A percentile compares a stretch with the other conserved stretches of the same genome.
These are phyloP conservation scores for Pseudogymnoascus sp. DNA, from an alignment of 2,329 filamentous ascomycete species.

Conservation along the genomic window DNA sequence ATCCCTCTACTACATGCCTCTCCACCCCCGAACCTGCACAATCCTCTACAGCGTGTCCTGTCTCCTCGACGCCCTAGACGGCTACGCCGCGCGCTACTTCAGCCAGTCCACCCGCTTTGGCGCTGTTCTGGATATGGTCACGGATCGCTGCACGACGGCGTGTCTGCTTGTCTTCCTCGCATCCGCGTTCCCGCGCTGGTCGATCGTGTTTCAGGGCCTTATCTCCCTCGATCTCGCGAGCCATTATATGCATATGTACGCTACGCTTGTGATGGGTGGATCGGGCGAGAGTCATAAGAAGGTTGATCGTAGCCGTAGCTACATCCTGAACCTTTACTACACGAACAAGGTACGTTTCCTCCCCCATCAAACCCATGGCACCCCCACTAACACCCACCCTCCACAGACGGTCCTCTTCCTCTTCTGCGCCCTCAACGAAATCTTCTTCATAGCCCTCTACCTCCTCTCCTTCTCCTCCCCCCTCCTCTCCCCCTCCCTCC, in stretches of 20 bases:
- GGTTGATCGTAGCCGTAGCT: slow-evolving; percentile 78
- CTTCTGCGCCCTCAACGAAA: slow-evolving; percentile 83
- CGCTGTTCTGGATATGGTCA: slow-evolving; percentile 97
- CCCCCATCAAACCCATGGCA: slow-evolving; percentile 10
- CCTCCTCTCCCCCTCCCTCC: slow-evolving; percentile 75
- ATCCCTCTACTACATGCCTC: slow-evolving; percentile 97
- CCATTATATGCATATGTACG: slow-evolving; percentile 99
- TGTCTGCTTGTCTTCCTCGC: slow-evolving; percentile 92
- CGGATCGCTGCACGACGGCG: slow-evolving; percentile 91
- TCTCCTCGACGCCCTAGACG: slow-evolving; percentile 89
- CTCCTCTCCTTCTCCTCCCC: slow-evolving; percentile 95
- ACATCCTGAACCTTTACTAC: slow-evolving; percentile 91
- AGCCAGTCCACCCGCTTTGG: slow-evolving; percentile 93
- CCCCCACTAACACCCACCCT: neutral
- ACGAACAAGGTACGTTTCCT: slow-evolving; percentile 68
- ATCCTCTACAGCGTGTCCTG: slow-evolving; percentile 89
- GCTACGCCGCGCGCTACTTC: slow-evolving; percentile 77
- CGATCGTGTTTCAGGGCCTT: slow-evolving; percentile 86
- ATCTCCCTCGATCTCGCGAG: slow-evolving; percentile 90
- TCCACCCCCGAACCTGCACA: slow-evolving; percentile 93
- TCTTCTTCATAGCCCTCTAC: slow-evolving; percentile 98
- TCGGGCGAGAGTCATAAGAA: slow-evolving; percentile 80
- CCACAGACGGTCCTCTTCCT: slow-evolving; percentile 77
- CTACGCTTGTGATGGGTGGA: slow-evolving; percentile 80
- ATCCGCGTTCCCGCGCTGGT: slow-evolving; percentile 89